Evolutionary conservation across 306 rosid genomes (phyloP).

Genomic region (Malus fusca): DNA sequence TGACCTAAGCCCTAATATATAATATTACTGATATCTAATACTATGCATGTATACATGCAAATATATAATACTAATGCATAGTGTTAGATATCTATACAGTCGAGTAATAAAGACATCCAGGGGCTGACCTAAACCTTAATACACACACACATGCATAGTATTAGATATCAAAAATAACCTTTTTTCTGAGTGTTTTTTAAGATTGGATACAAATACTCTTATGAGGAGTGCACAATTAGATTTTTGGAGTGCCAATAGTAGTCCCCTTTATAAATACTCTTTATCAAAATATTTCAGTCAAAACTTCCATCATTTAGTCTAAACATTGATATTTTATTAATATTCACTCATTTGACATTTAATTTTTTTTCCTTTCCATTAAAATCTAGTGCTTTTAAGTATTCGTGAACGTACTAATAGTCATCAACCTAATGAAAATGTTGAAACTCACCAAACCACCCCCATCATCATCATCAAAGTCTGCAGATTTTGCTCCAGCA

Average conservation of each 20-base stretch:
- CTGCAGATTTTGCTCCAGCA: slow-evolving; percentile 73
- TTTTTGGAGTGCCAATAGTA: no score
- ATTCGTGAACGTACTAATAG: background rate
- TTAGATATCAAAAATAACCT: background rate
- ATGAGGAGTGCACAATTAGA: no score
- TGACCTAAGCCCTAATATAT: background rate
- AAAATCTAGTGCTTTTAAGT: background rate
- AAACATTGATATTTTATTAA: background rate
- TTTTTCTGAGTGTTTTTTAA: background rate
- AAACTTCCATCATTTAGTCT: background rate
- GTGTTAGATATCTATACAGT: background rate
- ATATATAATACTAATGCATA: no score
- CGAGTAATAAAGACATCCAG: background rate
- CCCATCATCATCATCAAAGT: slow-evolving; percentile 91
- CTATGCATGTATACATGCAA: background rate
- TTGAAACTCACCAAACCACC: slow-evolving; percentile 85
- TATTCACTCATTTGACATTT: background rate
- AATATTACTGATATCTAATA: no score
- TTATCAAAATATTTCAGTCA: background rate
- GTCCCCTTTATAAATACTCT: background rate
- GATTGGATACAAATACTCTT: no score
- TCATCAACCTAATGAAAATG: background rate
- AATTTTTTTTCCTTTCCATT: background rate
- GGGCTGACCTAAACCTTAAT: background rate
- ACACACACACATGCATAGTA: no score